Evolutionary conservation across 2,329 filamentous ascomycete genomes (phyloP), one percentile per base, ranked within the genome.

Genomic region (Cladophialophora exuberans): DNA sequence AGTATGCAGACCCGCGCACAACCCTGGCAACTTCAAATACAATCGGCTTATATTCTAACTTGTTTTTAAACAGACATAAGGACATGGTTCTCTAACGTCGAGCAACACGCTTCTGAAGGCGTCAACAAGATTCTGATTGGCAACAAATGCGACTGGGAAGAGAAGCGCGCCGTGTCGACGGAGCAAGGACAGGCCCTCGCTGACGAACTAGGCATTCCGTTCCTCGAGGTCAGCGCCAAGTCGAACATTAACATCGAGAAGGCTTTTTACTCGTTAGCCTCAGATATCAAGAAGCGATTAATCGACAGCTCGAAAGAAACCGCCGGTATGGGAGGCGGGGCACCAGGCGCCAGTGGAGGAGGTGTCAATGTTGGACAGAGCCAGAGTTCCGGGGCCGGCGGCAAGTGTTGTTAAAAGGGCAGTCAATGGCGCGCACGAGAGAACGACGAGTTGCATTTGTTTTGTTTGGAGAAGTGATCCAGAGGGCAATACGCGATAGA

Each of bases 141-240:
- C 72, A 99, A 99, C 83, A 99, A 99, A 79, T 99, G 94, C 78
- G 94, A 99, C 76, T 97, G 94, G 94, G 94, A 97, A 76, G 94
- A 99, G 78, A 97, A 97, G 83, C 88, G 94, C 65, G 91, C 89
- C 52, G 89, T 99, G 36, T 91, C 90, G 45, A 96, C 89, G 57
- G 92, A 97, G 73, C 88, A 91, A 70, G 94, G 94, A 66, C 92
- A 99, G 75, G 87, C 87, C 63, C 84, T 99, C 53, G 94, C 94
- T 56, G 89, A 96, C 76, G 94, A 97, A 76, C 86, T 99, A 58
- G 91, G 92, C 69, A 96, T 99, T 63, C 93, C 94, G 17, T 99
- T 99, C 82, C 88, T 99, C 72, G 94, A 99, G 74, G 94, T 99
- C 60, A 96, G 90, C 15, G 94, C 94, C 63, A 99, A 99, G 83